Conservation (phyloP, 345 rosid genomes). For the Salix caprea region DNA sequence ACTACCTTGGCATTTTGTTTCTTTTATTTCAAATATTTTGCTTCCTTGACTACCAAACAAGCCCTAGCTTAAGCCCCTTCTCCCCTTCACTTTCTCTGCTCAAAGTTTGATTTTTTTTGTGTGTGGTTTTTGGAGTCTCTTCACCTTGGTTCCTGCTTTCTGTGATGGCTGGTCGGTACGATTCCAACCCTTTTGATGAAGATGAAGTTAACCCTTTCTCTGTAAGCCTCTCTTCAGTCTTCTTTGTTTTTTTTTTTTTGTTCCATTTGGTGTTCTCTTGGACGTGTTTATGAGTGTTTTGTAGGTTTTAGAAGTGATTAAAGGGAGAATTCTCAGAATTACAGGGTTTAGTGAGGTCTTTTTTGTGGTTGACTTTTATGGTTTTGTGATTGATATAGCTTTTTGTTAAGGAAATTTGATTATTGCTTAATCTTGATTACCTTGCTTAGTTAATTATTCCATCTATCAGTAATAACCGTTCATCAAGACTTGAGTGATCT, state of each 20-base stretch:
- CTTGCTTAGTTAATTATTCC: neutral
- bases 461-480: neutral
- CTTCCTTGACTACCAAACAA: slow-evolving; percentile 7
- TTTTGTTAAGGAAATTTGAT: slow-evolving; percentile 2
- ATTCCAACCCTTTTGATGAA: slow-evolving; percentile 81
- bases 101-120: neutral
- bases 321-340: neutral
- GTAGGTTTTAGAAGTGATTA: neutral
- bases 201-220: slow-evolving; percentile 94
- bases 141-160: neutral
- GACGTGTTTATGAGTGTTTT: neutral
- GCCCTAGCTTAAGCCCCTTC: neutral
- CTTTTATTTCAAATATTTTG: neutral
- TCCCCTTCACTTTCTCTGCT: neutral
- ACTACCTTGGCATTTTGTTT: neutral
- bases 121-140: neutral
- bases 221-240: slow-evolving; percentile 39
- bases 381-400: neutral
- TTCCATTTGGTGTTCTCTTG: neutral
- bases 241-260: neutral
- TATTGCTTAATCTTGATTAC: neutral
- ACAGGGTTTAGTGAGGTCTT: neutral
- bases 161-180: slow-evolving; percentile 77
- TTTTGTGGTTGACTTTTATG: neutral
- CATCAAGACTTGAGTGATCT: neutral